Base-by-base conservation (phyloP, 176 grass and related monocot genomes). In the Ananas comosus region DNA sequence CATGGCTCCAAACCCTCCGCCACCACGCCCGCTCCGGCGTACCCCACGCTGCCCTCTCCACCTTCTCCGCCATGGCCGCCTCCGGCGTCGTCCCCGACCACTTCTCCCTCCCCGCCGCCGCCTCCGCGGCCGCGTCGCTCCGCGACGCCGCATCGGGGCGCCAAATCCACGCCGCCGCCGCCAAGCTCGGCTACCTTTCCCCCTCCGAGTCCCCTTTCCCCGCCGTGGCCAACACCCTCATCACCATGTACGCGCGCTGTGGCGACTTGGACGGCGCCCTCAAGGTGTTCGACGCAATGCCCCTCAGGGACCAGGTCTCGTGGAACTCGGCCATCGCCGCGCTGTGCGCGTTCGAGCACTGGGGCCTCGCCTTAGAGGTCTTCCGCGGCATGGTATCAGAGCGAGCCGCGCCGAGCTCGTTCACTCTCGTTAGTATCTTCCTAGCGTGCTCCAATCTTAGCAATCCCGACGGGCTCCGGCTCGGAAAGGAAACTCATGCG, bases 381-480 rank as follows among this genome's bases (percentile, higher is more conserved):
- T 80, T 91, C 63, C 80, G 88, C 12, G 22, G 11, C 49, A 88
- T 96, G 88, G 69, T 91, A 56, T 53, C 9, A 1, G 85, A 84
- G 21, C 73, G 51, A 50, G 68, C 74, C 52, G 73, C 48, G 64
- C 67, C 84, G 48, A 82, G 80, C 66, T 96, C 92, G 11, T 96
- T 91, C 83, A 88, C 92, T 10, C 92, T 96, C 49, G 85, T 96
- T 68, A 84, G 92, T 76, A 74, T 88, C 48, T 70, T 91, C 13
- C 67, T 80, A 9, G 83, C 92, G n/a, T 96, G 88, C 80, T 91
- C 92, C 67, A 83, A 91, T 71, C 71, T 91, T 22, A 1, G 49
- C 14, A 66, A 64, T 17, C 10, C 4, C 2, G 16, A 68, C 28
- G 85, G 74, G 33, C 57, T 50, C 10, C 80, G 77, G 64, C 83